These are phyloP conservation scores for Aspergillus amoenus DNA, from an alignment of 2,329 filamentous ascomycete genomes.

Conservation along the genomic window DNA sequence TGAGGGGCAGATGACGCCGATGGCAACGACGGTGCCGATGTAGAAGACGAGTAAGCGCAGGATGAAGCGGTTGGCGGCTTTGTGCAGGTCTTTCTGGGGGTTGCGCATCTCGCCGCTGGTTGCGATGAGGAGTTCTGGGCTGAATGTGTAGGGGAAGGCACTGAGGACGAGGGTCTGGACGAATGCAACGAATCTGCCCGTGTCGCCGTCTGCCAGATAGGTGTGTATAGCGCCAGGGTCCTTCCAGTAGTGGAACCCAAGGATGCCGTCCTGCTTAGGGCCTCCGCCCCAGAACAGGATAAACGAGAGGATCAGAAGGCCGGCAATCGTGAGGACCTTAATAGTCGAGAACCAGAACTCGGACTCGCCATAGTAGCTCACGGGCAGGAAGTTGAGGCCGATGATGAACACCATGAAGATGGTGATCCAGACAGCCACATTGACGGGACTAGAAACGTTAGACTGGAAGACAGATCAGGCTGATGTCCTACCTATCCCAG, in stretches of 20 bases:
- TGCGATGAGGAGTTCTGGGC: conserved; percentile 54
- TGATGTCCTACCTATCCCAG: conserved; percentile 46
- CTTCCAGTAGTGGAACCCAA: conserved; percentile 55
- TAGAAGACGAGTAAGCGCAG: conserved; percentile 76
- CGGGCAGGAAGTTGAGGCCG: conserved; percentile 48
- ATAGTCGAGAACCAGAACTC: conserved; percentile 56
- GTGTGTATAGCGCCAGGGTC: conserved; percentile 49
- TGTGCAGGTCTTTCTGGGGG: conserved; percentile 66
- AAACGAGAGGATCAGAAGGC: conserved; percentile 53
- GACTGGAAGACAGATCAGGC: background rate
- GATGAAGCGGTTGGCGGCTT: conserved; percentile 73
- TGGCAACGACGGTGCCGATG: conserved; percentile 67
- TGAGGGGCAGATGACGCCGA: conserved; percentile 69
- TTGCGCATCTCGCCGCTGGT: conserved; percentile 67
- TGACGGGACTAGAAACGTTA: conserved; percentile 28
- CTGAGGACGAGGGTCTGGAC: conserved; percentile 51
- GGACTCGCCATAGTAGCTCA: conserved; percentile 53
- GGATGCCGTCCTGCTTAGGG: conserved; percentile 46
- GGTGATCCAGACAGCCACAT: conserved; percentile 52
- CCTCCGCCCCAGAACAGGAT: conserved; percentile 58
- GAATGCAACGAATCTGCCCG: conserved; percentile 53
- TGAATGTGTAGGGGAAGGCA: conserved; percentile 57
- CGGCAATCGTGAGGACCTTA: conserved; percentile 54
- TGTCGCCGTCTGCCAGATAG: conserved; percentile 47
- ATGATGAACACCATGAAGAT: conserved; percentile 61